Conservation (phyloP, 495 filamentous ascomycete species). For the Durotheca rogersii region DNA sequence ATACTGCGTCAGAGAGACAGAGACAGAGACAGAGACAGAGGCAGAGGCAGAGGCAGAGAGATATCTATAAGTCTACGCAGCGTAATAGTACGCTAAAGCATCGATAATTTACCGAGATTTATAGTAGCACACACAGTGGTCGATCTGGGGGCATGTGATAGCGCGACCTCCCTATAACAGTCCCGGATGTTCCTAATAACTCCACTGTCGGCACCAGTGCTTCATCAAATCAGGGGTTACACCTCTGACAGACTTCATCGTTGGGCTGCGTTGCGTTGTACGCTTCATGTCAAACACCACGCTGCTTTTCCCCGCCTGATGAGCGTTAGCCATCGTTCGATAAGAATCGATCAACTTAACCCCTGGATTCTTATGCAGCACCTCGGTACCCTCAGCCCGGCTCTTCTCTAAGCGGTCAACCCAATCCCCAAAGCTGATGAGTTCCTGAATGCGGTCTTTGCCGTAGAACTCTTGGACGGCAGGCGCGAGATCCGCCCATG, state of each 20-base stretch:
- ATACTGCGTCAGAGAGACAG: too few relatives aligned
- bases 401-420: constrained; percentile 42
- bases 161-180: background rate
- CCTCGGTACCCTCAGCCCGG: constrained; percentile 25
- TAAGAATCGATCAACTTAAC: constrained; percentile 48
- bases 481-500: constrained; percentile 40
- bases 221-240: constrained; percentile 48
- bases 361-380: constrained; percentile 41
- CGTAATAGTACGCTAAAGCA: too few relatives aligned
- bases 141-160: too few relatives aligned
- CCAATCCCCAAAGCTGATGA: constrained; percentile 45
- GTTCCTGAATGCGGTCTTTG: constrained; percentile 33
- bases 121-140: too few relatives aligned
- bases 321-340: constrained; percentile 25
- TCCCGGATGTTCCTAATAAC: constrained; percentile 22
- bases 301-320: constrained; percentile 21
- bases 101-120: too few relatives aligned
- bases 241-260: constrained; percentile 39
- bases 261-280: constrained; percentile 37
- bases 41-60: too few relatives aligned
- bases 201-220: constrained; percentile 55
- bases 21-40: too few relatives aligned
- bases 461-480: constrained; percentile 41
- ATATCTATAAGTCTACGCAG: too few relatives aligned
- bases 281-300: constrained; percentile 37